phyloP scores from a whole-genome alignment of 2,329 filamentous ascomycete genomes.

The Claviceps arundinis region DNA sequence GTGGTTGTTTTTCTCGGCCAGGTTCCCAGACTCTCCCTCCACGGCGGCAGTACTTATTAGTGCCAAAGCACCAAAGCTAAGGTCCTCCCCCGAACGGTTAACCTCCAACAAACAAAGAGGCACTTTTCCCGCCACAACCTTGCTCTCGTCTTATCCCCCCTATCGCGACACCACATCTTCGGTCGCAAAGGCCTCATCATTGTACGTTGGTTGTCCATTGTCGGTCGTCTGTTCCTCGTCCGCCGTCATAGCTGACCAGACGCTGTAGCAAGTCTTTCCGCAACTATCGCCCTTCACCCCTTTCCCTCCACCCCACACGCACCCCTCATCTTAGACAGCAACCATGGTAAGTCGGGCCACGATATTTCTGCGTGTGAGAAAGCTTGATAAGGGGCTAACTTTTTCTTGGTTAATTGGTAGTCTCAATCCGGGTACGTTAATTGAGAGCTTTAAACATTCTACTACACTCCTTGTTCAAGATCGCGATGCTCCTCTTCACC shows the following conservation, averaged over 20 bases:
- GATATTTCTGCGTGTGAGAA: neutral
- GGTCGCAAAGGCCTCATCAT: neutral
- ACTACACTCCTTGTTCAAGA: neutral
- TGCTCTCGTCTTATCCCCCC: neutral
- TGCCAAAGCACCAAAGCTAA: constrained; percentile 1
- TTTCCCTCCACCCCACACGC: constrained; percentile 9
- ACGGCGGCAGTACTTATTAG: constrained; percentile 5
- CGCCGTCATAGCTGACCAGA: constrained; percentile 1
- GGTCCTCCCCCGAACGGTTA: neutral
- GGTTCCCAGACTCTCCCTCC: constrained; percentile 12
- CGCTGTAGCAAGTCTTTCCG: neutral
- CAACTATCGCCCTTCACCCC: constrained; percentile 12
- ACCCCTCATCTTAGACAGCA: constrained; percentile 20
- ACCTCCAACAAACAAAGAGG: constrained; percentile 7
- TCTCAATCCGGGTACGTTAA: constrained; percentile 55
- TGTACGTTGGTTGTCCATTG: neutral
- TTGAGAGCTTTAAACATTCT: neutral
- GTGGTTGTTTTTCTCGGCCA: constrained; percentile 21
- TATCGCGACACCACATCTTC: constrained; percentile 2
- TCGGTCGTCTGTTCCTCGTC: neutral
- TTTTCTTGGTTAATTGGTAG: constrained; percentile 20
- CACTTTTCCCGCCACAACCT: constrained; percentile 4
- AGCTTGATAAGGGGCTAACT: neutral
- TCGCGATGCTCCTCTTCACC: neutral
- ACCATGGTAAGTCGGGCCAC: constrained; percentile 24